Evolutionary conservation across 805 yeast species (phyloP).

Genomic region (Dipodascopsis uninucleata): DNA sequence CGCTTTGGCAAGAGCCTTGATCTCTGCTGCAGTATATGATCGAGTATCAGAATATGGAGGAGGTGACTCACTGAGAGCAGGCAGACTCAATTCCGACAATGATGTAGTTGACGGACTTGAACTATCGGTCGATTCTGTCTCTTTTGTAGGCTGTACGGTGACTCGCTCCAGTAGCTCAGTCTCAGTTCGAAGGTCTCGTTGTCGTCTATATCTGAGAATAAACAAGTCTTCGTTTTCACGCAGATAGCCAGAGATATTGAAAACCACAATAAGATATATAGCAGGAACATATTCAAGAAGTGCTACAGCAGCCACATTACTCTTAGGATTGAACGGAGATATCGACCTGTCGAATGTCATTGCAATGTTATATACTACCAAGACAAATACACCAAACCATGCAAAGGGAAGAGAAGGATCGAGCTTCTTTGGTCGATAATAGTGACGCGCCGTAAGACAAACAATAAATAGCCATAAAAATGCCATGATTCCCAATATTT

Average conservation of each 20-base stretch:
- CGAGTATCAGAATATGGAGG: no score
- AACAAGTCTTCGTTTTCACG: slow-evolving; percentile 31
- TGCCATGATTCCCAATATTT: slow-evolving; percentile 29
- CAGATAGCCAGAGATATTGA: slow-evolving; percentile 29
- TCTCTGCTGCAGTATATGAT: slow-evolving; percentile 21
- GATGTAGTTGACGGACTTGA: slow-evolving; percentile 1
- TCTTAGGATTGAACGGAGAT: slow-evolving; percentile 30
- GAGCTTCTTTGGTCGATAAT: slow-evolving; percentile 26
- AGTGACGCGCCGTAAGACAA: slow-evolving; percentile 24
- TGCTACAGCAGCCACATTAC: slow-evolving; percentile 28
- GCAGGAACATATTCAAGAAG: slow-evolving; percentile 32
- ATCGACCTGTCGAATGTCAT: slow-evolving; percentile 15
- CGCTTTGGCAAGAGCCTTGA: slow-evolving; percentile 13
- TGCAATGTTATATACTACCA: slow-evolving; percentile 26
- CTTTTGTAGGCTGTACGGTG: slow-evolving; percentile 8
- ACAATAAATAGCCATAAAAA: slow-evolving; percentile 24
- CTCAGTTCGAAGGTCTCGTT: slow-evolving; percentile 19
- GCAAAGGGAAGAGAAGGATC: slow-evolving; percentile 25
- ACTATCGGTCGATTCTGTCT: not conserved
- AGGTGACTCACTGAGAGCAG: slow-evolving; percentile 14
- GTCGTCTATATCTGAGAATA: slow-evolving; percentile 19
- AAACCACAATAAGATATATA: slow-evolving; percentile 25
- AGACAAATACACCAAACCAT: slow-evolving; percentile 15
- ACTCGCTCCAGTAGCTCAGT: slow-evolving; percentile 12
- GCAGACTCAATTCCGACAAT: no score